Evolutionary conservation across 2,329 filamentous ascomycete genomes (phyloP), one percentile per base, ranked within the genome.

Genomic region (Penicillium sp.): DNA sequence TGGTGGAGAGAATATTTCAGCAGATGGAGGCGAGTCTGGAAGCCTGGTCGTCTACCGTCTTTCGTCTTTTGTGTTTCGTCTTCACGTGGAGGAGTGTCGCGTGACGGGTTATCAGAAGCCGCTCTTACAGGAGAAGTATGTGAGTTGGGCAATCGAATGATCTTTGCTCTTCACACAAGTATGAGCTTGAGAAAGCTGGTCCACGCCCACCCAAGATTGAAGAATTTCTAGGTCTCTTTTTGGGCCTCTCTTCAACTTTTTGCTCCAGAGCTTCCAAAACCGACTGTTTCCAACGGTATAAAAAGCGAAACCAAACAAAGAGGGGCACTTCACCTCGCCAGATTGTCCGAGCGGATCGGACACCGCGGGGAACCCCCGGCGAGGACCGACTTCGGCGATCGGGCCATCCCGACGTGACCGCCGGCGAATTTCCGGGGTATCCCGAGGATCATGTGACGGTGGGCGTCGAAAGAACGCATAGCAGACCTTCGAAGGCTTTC

Each of bases 351-450:
- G 7, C 7, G 35, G 35, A 27, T 43, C 42, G 32, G 35, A 24
- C 40, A 25, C 41, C 41, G 32, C 42, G 42, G 42, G 42, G 42
- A 43, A 27, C 18, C 35, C 4, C 13, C 42, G 42, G 42, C 42
- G 42, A 36, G 34, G 42, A 36, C 42, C 42, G 41, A 43, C 12
- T 43, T 13, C 29, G 29, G 18, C 25, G 11, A 35, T 43, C 42
- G 42, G 42, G n/a, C 42, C 25, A 37, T 11, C 32, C 42, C 42
- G 42, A 43, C 13, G 32, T 25, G 29, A 5, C 8, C 29, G 9
- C 7, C 32, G 4, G 12, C 12, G 32, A 28, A 13, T 27, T 32
- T 43, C 42, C 42, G 42, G 42, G 42, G 42, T 43, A 37, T 36
- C 32, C 41, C 42, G 42, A 43, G 33, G 11, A n/a, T 32, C 42